Evolutionary conservation across 2,329 filamentous ascomycete species (phyloP), one percentile per base, ranked within the genome.

Genomic region (Didymella pinodella): DNA sequence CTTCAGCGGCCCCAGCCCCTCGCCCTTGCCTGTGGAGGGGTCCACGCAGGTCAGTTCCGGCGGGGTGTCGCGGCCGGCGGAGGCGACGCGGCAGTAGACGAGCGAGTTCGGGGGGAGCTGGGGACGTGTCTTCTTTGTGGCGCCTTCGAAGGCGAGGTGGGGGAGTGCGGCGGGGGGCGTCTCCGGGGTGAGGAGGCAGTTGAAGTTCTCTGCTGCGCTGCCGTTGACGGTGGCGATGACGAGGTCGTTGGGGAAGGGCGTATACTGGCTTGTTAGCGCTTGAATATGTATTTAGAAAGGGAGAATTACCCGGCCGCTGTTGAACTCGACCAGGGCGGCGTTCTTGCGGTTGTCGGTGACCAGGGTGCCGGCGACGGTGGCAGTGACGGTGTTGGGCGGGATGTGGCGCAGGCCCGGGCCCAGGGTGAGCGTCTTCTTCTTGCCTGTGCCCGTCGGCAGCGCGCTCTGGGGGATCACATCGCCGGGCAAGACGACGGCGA

Each of bases 41-140:
- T 93, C 92, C 44, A 96, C 89, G 76, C 95, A 98, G 71, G 96
- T 92, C 44, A 99, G 82, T 79, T 98, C 95, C 0, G 92, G 85
- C 72, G 97, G 92, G 80, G 93, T 92, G 47, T 77, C 70, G 46
- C 66, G 69, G 40, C 67, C 66, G 18, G 91, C 89, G 40, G 90
- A 86, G 28, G 86, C 82, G 43, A 99, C 87, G 62, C 94, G 90
- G 36, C 93, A 94, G 79, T 98, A 98, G 34, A 98, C 92, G 28
- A 97, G 81, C 51, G 92, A 88, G 36, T 92, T 92, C 14, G 86
- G 73, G 28, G 84, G 81, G 43, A 98, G 85, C 64, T 91, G 84
- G 0, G 95, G 95, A 1, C 93, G 85, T 2, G 92, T 97, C 80
- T 98, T 98, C 78, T 93, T 95, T 44, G 90, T 92, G 18, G 93